Evolutionary conservation across 2,329 filamentous ascomycete genomes (phyloP), one percentile per base, ranked within the genome.

Genomic region (Leptosphaerulina australis): DNA sequence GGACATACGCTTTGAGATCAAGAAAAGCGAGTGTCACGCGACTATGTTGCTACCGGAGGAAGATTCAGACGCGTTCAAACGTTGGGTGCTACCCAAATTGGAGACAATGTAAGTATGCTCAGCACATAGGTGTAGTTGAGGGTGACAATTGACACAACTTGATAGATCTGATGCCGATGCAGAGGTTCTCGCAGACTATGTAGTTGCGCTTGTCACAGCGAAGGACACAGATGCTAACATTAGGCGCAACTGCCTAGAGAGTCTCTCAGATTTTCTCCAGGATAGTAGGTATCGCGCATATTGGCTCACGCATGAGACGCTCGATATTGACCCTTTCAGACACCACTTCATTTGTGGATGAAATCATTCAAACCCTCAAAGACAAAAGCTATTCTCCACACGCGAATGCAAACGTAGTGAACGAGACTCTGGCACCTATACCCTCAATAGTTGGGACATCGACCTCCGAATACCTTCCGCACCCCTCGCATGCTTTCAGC

Each of bases 131-230:
- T 11, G n/a, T 34, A 21, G 3, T 35, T 17, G 20, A 35, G 18
- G 12, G 12, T n/a, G 26, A 21, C 17, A 20, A 44, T 37, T 51
- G 26, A 51, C 41, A 21, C 12, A 17, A 57, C 43, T 28, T 22
- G 3, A 10, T 39, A 90, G 88, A 44, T 90, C 88, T 21, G 88
- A 92, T 64, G 88, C 88, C 40, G 90, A 94, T 68, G 83, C 86
- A 24, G 89, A 91, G 64, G 88, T 93, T 4, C 84, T 94, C 3
- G 89, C 88, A 36, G 90, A 94, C 63, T 94, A 92, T 68, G 87
- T 93, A n/a, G 79, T 92, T 54, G 89, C 88, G 5, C 81, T 94
- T 15, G 76, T 93, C 35, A 83, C 83, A 45, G 85, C 88, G 54
- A 54, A 63, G 35, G 87, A 86, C 54, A 79, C 84, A 40, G 76